Conservation (phyloP, 495 filamentous ascomycete genomes). For the Symbiotaphrina buchneri region DNA sequence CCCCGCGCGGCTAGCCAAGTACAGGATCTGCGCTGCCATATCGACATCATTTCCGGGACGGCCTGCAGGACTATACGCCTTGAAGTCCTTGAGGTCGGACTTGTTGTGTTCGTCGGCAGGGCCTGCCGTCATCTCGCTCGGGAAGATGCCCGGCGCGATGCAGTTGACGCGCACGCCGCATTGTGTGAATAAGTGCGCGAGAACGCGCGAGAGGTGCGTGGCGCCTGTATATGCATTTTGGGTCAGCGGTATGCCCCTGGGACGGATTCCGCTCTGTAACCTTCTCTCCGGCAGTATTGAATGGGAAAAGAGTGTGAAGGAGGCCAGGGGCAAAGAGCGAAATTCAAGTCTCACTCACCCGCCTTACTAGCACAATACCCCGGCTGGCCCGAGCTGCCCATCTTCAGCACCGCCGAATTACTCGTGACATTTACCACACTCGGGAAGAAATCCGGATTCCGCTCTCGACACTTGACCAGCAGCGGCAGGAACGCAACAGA, state of each 20-base stretch:
- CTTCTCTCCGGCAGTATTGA: too few species aligned
- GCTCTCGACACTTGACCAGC: conserved; percentile 17
- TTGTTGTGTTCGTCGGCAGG: conserved; percentile 23
- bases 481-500: conserved; percentile 28
- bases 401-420: conserved; percentile 27
- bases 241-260: too few species aligned
- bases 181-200: conserved; percentile 18
- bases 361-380: conserved; percentile 29
- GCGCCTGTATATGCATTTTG: too few species aligned
- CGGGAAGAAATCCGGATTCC: conserved; percentile 18
- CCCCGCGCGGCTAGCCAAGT: conserved; percentile 24
- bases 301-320: too few species aligned
- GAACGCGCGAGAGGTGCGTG: conserved; percentile 26
- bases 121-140: conserved; percentile 28
- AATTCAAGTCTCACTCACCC: conserved; percentile 7
- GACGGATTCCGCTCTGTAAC: too few species aligned
- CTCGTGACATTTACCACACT: conserved; percentile 24
- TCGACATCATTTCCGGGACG: conserved; percentile 25
- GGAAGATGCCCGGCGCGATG: conserved; percentile 17
- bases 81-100: conserved; percentile 14
- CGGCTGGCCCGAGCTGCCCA: conserved; percentile 19
- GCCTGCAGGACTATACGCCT: conserved; percentile 17
- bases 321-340: too few species aligned
- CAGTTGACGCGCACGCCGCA: conserved; percentile 19
- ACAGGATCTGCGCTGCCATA: conserved; percentile 28